Evolutionary conservation across 2,329 filamentous ascomycete genomes (phyloP), one percentile per base, ranked within the genome.

Genomic region (Paramyrothecium sp.): DNA sequence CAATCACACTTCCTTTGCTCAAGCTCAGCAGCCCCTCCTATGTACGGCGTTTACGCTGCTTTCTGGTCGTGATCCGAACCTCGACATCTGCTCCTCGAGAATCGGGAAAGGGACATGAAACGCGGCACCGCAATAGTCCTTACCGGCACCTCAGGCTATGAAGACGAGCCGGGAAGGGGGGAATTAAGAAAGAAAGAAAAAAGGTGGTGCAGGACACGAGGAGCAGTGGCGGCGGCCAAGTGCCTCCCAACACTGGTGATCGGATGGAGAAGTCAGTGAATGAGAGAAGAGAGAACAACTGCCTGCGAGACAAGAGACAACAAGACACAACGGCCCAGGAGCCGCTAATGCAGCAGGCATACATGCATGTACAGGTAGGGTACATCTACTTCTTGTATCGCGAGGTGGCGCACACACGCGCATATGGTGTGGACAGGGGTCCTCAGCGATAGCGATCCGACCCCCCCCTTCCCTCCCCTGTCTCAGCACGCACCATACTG

Each of bases 231-330:
- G 61, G 60, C n/a, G 5, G 60, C 59, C 58, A 59, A 64, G 65
- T 60, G 62, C 61, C 56, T 64, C 38, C 13, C 38, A 17, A 44
- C 38, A 19, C n/a, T 44, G 38, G 38, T 44, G 13, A 19, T 44
- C 38, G 5, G 13, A 17, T 44, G 38, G 7, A 56, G 61, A 53
- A 59, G 54, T 56, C 48, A 56, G 59, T 57, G 56, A 57, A 55
- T 34, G 65, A 21, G 60, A 53, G 44, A 67, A 67, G 65, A 67
- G 65, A 59, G 51, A 67, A 67, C 64, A 63, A 30, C 23, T 50
- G 56, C 38, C 13, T 16, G 53, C 51, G 65, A 55, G 66, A 54
- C 47, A 69, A 68, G 67, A 69, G 67, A 66, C 57, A 68, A 69
- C 66, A 64, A 59, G 26, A 30, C 5, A 30, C 26, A 30, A 30